Evolutionary conservation across 257 asterid species (phyloP), one percentile per base, ranked within the genome.

Genomic region (Nicotiana benthamiana): DNA sequence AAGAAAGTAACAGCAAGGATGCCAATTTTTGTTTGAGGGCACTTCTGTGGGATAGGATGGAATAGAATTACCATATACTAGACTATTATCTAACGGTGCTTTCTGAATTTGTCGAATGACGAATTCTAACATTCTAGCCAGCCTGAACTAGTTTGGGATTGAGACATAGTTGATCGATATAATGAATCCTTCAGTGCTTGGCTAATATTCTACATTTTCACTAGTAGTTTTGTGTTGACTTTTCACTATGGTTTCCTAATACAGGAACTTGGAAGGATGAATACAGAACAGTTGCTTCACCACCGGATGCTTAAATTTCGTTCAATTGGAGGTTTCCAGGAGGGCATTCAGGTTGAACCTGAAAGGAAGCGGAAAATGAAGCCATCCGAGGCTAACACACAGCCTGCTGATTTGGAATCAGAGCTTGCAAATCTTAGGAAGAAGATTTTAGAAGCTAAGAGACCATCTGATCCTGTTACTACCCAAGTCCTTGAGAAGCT

Each of bases 181-280:
- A 67, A 3, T 9, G 6, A 67, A 67, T 70, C 5, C 77, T 68
- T 40, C 56, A 2, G 34, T 15, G 46, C 43, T 70, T 70, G 57
- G 6, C 57, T 20, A 5, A 1, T 40, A 7, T 40, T 40, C 48
- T 8, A 40, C 48, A 9, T 40, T 40, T 40, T 0, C 3, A 40
- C 12, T 40, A 1, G 56, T 0, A 51, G 77, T 70, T 70, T 56
- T 6, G 10, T 2, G 8, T n/a, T 56, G 62, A 56, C 0, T 18
- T 56, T 70, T 43, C 77, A 70, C 36, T 24, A 72, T 72, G 60
- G 78, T 57, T 28, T 46, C 60, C 51, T 46, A 22, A 72, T 15
- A 46, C 89, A 95, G 99, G 97, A 92, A 89, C 95, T 93, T 66
- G 75, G 51, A 30, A 89, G 90, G 80, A 88, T 95, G 98, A 94